These are phyloP conservation scores for Auxenochlorella protothecoides DNA, from an alignment of 139 green algal species.

Conservation along the genomic window DNA sequence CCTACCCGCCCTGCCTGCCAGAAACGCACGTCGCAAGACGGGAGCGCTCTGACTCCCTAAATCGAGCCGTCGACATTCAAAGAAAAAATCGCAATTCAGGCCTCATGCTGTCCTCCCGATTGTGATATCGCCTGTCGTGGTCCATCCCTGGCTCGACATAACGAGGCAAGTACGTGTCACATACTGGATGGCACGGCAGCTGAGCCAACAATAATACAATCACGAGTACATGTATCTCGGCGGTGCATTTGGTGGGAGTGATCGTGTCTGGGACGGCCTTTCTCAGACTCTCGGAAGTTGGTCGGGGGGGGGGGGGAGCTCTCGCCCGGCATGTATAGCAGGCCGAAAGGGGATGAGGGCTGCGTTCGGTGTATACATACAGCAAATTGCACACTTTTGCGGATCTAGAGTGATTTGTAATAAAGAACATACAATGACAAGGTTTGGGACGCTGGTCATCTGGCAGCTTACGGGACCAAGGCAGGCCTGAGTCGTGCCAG, in stretches of 20 bases:
- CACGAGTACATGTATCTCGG: too few relatives aligned
- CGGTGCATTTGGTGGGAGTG: too few relatives aligned
- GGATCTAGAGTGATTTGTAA: too few relatives aligned
- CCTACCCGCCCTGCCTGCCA: not conserved
- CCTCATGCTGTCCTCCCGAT: not conserved
- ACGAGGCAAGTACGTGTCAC: not conserved
- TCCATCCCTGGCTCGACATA: not conserved
- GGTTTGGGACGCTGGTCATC: too few relatives aligned
- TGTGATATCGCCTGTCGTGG: not conserved
- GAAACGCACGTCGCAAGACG: slow-evolving; percentile 9
- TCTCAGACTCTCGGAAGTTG: not conserved
- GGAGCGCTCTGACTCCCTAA: not conserved
- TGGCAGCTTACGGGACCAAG: too few relatives aligned
- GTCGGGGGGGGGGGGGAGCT: not conserved
- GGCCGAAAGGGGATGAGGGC: too few relatives aligned
- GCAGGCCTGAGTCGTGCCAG: too few relatives aligned
- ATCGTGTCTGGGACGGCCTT: too few relatives aligned
- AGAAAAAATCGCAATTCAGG: too few relatives aligned
- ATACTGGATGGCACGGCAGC: not conserved
- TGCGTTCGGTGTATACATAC: too few relatives aligned
- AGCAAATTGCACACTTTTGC: too few relatives aligned
- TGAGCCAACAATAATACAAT: not conserved
- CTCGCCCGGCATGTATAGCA: not conserved
- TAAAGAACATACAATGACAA: too few relatives aligned
- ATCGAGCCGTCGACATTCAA: not conserved